Evolutionary conservation across 2,329 filamentous ascomycete genomes (phyloP), one percentile per base, ranked within the genome.

Genomic region (Sphaerulina vaccinii): DNA sequence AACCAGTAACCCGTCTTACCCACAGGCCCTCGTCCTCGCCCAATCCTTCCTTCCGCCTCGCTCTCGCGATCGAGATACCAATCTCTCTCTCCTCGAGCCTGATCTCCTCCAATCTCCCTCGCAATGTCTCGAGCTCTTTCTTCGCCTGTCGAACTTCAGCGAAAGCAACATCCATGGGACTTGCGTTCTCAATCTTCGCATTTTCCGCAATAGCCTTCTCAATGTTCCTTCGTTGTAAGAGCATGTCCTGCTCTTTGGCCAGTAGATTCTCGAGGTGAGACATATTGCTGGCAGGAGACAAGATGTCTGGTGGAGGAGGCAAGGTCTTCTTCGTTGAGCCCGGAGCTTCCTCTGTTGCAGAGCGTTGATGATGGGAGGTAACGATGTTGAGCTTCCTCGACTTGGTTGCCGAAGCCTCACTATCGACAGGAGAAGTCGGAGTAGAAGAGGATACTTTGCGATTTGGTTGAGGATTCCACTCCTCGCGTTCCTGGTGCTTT

Each of bases 21-120:
- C 89, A 95, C 8, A 95, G 71, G 23, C 81, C 81, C 0, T 84
- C 85, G 9, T 81, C 82, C 63, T 88, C 84, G 62, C 44, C 47
- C 3, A 16, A 40, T 56, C 65, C 79, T 57, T 85, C 80, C 62
- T 91, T 87, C 61, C 84, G 78, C 41, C 88, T 80, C 73, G 89
- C 91, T 71, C 87, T 86, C 8, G 86, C 85, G 49, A 93, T 74
- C 68, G 84, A 85, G 62, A 93, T 72, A 1, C 88, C 88, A 36
- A 91, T 72, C 50, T 93, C 87, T 64, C 92, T 86, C 69, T 90
- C 86, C 68, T 92, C 84, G 57, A 83, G 79, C 69, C 83, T 80
- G 21, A 93, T 81, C 56, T 90, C 87, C 3, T 84, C 80, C 29
- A 92, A 76, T 67, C 91, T 86, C 44, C 72, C 71, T 52, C 80